A percentile compares a stretch with the other conserved stretches of the same genome.
Conservation (phyloP, 1,284 basidiomycete genomes). For the Ganoderma sp. region DNA sequence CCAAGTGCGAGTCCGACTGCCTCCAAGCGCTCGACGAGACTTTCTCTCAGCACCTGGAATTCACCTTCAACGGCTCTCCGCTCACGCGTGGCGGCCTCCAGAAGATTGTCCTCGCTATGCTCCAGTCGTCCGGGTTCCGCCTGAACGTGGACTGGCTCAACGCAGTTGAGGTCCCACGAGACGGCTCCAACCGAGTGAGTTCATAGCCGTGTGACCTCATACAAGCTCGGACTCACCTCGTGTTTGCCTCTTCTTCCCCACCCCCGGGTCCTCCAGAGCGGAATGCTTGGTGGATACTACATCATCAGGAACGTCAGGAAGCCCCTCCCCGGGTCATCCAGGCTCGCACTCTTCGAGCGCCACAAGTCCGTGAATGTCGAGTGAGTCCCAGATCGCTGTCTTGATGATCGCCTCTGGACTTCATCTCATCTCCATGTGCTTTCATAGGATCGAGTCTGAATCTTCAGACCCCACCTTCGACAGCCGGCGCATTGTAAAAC, state of each 20-base stretch:
- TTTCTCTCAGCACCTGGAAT: conserved; percentile 50
- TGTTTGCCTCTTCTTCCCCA: conserved; percentile 2
- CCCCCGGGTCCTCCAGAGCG: conserved; percentile 44
- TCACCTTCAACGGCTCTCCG: conserved; percentile 52
- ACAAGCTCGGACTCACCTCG: conserved; percentile 13
- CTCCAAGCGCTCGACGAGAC: conserved; percentile 53
- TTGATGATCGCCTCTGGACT: conserved; percentile 14
- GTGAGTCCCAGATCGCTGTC: conserved; percentile 43
- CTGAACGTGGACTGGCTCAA: conserved; percentile 58
- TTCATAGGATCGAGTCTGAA: conserved; percentile 54
- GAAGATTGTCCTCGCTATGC: conserved; percentile 53
- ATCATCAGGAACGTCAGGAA: conserved; percentile 56
- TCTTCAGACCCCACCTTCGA: conserved; percentile 46
- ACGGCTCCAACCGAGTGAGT: conserved; percentile 51
- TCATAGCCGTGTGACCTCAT: conserved; percentile 21
- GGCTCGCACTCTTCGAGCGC: conserved; percentile 49
- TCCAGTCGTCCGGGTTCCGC: conserved; percentile 45
- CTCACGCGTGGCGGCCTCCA: conserved; percentile 50
- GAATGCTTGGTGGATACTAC: conserved; percentile 58
- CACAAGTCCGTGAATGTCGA: conserved; percentile 59
- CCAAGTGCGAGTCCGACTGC: conserved; percentile 50
- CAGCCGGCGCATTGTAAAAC: conserved; percentile 54
- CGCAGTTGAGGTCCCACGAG: conserved; percentile 50
- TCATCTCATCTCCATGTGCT: conserved; percentile 2
- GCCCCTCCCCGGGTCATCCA: conserved; percentile 43